Conservation (phyloP, 768 basidiomycete genomes). For the Leccinum subgranulosum region DNA sequence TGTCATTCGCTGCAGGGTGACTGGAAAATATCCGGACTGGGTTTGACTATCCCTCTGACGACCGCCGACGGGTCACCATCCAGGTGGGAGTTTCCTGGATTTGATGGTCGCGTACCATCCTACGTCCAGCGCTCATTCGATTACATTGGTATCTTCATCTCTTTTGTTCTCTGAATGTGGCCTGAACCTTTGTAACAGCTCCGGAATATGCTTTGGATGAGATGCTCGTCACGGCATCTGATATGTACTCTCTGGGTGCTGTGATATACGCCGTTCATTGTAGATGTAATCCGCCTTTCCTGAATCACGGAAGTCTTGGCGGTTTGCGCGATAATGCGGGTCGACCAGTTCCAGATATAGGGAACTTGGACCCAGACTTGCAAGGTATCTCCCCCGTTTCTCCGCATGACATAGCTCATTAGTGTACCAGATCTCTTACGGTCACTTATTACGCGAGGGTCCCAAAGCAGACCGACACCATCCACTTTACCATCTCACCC, state of each 20-base stretch:
- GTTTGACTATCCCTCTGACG: conserved; percentile 76
- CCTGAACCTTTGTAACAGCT: conserved; percentile 44
- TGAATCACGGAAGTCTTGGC: conserved; percentile 73
- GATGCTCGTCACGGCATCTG: conserved; percentile 78
- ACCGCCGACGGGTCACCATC: conserved; percentile 67
- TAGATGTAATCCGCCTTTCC: conserved; percentile 84
- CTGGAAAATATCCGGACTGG: conserved; percentile 94
- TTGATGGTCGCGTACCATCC: conserved; percentile 73
- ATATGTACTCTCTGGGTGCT: conserved; percentile 92
- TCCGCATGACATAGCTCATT: conserved; percentile 3
- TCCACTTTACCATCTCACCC: conserved; percentile 76
- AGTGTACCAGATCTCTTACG: conserved; percentile 57
- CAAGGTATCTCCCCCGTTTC: conserved; percentile 46
- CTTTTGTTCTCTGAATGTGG: not conserved
- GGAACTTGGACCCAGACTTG: conserved; percentile 65
- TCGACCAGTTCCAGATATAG: conserved; percentile 58
- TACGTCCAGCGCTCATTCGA: conserved; percentile 92
- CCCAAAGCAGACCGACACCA: conserved; percentile 71
- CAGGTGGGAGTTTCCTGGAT: conserved; percentile 88
- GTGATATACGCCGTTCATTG: conserved; percentile 89
- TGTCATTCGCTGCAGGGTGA: conserved; percentile 67
- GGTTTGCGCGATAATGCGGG: conserved; percentile 69
- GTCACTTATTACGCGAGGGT: conserved; percentile 77
- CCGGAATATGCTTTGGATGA: conserved; percentile 96
- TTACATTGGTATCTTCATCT: conserved; percentile 67